Conservation (phyloP, 352 stramenopile genomes). For the Saprolegnia diclina region DNA sequence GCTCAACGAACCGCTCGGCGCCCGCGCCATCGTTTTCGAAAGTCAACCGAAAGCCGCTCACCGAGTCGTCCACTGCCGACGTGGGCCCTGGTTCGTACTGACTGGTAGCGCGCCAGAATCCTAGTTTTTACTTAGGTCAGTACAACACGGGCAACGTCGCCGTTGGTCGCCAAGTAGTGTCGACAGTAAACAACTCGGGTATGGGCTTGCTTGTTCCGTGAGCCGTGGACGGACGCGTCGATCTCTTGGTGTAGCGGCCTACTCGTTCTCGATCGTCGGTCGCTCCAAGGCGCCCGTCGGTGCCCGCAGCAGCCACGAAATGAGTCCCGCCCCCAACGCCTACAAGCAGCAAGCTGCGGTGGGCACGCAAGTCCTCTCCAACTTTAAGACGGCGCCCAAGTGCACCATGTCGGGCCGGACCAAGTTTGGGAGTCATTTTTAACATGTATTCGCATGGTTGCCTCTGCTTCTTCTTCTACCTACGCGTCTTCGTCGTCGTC, state of each 20-base stretch:
- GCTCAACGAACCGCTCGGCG: slow-evolving; percentile 67
- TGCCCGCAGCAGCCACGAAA: slow-evolving; percentile 28
- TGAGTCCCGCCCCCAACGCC: slow-evolving; percentile 37
- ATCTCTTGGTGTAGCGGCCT: slow-evolving; percentile 35
- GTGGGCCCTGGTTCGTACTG: slow-evolving; percentile 40
- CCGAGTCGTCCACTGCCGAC: slow-evolving; percentile 39
- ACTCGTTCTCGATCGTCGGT: slow-evolving; percentile 59
- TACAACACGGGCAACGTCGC: slow-evolving; percentile 60
- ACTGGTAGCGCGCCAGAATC: not conserved
- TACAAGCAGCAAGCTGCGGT: slow-evolving; percentile 61
- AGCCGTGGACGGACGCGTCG: not conserved
- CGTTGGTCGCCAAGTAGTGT: slow-evolving; percentile 61
- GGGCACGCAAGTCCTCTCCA: slow-evolving; percentile 59
- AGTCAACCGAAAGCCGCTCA: slow-evolving; percentile 61
- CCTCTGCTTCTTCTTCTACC: slow-evolving; percentile 33
- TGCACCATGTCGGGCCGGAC: slow-evolving; percentile 71
- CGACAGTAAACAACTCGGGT: slow-evolving; percentile 38
- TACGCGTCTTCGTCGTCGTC: too few relatives aligned
- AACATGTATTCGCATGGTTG: slow-evolving; percentile 21
- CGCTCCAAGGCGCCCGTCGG: slow-evolving; percentile 38
- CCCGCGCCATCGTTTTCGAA: slow-evolving; percentile 56
- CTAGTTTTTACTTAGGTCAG: slow-evolving; percentile 32
- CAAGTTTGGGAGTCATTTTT: slow-evolving; percentile 74
- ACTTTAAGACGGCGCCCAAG: slow-evolving; percentile 54
- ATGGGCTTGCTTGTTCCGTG: not conserved